These are phyloP conservation scores for Protoeuglena noctilucae DNA, from an alignment of 139 green algal genomes.

Conservation along the genomic window DNA sequence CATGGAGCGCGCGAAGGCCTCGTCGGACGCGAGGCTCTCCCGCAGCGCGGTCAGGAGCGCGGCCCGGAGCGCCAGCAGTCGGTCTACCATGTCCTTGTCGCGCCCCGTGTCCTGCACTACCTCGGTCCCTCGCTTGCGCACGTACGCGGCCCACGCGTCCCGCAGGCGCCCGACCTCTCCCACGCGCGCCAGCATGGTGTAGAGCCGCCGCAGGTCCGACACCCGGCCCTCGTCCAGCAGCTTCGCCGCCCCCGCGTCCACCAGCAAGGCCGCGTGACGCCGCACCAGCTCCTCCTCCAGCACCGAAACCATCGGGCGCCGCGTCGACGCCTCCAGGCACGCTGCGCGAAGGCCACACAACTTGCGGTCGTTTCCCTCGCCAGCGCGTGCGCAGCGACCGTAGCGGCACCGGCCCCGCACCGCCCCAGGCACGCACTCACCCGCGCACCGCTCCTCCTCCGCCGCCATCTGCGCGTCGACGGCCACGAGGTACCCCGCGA, in stretches of 20 bases:
- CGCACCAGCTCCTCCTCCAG: neutral
- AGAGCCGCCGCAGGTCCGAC: conserved; percentile 69
- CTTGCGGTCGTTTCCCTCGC: conserved; percentile 33
- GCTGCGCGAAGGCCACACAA: conserved; percentile 12
- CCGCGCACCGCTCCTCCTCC: conserved; percentile 65
- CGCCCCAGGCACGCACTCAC: conserved; percentile 58
- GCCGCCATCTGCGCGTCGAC: conserved; percentile 58
- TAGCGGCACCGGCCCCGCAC: too few relatives aligned
- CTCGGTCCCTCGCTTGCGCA: conserved; percentile 36
- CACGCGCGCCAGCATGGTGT: conserved; percentile 46
- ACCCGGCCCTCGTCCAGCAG: conserved; percentile 53
- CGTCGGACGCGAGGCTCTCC: conserved; percentile 35
- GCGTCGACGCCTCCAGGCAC: neutral
- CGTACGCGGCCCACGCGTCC: conserved; percentile 48
- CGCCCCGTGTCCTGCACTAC: conserved; percentile 56
- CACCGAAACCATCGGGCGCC: conserved; percentile 6
- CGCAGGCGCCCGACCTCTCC: conserved; percentile 41
- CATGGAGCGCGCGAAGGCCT: conserved; percentile 49
- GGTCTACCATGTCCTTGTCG: conserved; percentile 76
- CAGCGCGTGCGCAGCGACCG: conserved; percentile 61
- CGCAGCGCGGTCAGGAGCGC: conserved; percentile 18
- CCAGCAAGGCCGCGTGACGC: conserved; percentile 5
- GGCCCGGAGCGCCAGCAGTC: conserved; percentile 65
- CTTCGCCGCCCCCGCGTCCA: conserved; percentile 38
- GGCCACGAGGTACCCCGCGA: neutral